These are phyloP conservation scores for Penicillium brasilianum DNA, from an alignment of 2,329 filamentous ascomycete species.

Conservation along the genomic window DNA sequence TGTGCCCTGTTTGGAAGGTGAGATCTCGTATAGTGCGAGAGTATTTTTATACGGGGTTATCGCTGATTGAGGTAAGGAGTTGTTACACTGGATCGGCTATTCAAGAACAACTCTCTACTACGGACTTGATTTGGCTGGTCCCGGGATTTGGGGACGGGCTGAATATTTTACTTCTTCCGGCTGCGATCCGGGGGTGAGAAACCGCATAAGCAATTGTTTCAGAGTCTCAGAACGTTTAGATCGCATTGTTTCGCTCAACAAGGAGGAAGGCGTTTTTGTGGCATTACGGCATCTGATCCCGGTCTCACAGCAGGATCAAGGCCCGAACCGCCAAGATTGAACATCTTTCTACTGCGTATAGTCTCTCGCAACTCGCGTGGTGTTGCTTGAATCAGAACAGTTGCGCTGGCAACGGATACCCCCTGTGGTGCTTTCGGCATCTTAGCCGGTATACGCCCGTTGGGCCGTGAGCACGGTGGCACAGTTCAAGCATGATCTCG, in stretches of 20 bases:
- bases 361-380: constrained; percentile 3
- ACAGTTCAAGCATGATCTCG: constrained; percentile 2
- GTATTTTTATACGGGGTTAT: constrained; percentile 6
- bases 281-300: background rate
- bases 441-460: constrained; percentile 2
- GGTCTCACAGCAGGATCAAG: background rate
- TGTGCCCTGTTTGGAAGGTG: background rate
- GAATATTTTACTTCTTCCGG: constrained; percentile 2
- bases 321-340: background rate
- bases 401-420: constrained; percentile 17
- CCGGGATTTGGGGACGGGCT: background rate
- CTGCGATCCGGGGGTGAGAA: constrained; percentile 5
- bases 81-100: background rate
- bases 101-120: background rate
- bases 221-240: background rate
- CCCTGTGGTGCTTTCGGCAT: constrained; percentile 7
- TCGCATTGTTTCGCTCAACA: background rate
- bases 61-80: background rate
- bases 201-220: background rate
- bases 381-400: background rate
- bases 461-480: constrained; percentile 3
- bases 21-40: background rate
- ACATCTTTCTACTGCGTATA: background rate
- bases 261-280: background rate
- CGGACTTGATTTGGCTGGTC: background rate